Conservation (phyloP, 768 basidiomycete genomes). For the Pilatotrama ljubarskyi region DNA sequence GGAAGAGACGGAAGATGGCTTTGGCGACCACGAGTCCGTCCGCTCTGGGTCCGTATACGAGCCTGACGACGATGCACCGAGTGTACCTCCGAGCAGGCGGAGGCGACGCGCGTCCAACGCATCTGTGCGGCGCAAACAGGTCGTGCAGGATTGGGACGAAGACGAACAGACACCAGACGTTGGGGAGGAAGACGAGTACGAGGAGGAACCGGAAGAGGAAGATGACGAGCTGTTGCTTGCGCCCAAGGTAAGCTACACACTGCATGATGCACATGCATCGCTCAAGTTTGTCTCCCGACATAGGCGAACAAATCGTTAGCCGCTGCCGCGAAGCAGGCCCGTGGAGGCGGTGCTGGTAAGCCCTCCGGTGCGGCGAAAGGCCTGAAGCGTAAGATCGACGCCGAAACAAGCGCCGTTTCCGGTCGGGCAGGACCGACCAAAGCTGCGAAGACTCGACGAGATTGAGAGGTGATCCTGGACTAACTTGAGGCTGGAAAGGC, state of each 20-base stretch:
- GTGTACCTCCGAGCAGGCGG: conserved; percentile 30
- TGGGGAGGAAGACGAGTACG: conserved; percentile 21
- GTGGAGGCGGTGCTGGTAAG: not conserved
- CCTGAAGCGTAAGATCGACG: conserved; percentile 25
- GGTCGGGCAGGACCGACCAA: conserved; percentile 13
- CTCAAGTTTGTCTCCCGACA: not conserved
- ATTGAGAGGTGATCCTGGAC: no score
- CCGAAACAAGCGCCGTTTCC: not conserved
- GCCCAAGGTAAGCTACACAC: conserved; percentile 43
- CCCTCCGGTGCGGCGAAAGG: conserved; percentile 10
- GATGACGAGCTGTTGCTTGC: conserved; percentile 32
- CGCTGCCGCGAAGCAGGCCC: not conserved
- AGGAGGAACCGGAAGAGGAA: conserved; percentile 19
- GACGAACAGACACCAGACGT: conserved; percentile 34
- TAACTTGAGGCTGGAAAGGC: no score
- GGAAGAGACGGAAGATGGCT: conserved; percentile 44
- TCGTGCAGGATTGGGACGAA: conserved; percentile 18
- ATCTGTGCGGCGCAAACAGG: conserved; percentile 7
- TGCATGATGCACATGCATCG: not conserved
- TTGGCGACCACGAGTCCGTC: conserved; percentile 13
- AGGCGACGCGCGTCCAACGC: conserved; percentile 27
- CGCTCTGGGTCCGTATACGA: conserved; percentile 16
- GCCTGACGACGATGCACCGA: conserved; percentile 19
- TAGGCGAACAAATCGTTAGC: not conserved
- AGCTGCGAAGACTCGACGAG: conserved; percentile 15